Evolutionary conservation across 2,329 filamentous ascomycete species (phyloP), one percentile per base, ranked within the genome.

Genomic region (Fusarium pseudograminearum): DNA sequence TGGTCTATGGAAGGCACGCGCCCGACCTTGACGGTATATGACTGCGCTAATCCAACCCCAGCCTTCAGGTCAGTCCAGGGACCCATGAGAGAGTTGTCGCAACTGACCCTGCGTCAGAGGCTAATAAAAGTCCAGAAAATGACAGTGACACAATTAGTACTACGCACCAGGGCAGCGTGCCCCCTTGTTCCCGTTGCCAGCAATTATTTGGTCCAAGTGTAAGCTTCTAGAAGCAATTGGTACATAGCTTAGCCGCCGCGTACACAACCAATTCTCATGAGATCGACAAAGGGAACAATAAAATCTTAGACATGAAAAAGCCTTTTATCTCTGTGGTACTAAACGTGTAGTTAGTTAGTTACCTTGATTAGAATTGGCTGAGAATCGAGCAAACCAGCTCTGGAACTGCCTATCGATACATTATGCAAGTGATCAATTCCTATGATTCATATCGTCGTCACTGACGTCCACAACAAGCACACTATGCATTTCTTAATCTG

Each of bases 201-300:
- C 20, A 28, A 40, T 36, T 50, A 24, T 20, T 18, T 16, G 33
- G 33, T 40, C 22, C 36, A 28, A 46, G 61, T 61, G 28, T 22
- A 53, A 61, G 63, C 65, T 67, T 61, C 70, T 68, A 51, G 67
- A 73, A 73, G 62, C 44, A 59, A 47, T 56, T 52, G 34, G 33
- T 58, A 24, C 51, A 18, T n/a, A 26, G 18, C 16, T 20, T 30
- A 44, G n/a, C n/a, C 28, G 20, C n/a, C 28, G 20, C n/a, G 14
- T 52, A 16, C 57, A 57, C 33, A 28, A 38, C 20, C 33, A n/a
- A 16, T 55, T 30, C 14, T 57, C 44, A 57, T 57, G 55, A 57
- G 57, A 61, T 58, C 42, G 44, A 51, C 62, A 38, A 58, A 10
- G 15, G 20, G 34, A 47, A 18, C 20, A 28, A 15, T 7, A 28